These are phyloP conservation scores for Panaeolus cyanescens DNA, from an alignment of 768 basidiomycete species.

Conservation along the genomic window DNA sequence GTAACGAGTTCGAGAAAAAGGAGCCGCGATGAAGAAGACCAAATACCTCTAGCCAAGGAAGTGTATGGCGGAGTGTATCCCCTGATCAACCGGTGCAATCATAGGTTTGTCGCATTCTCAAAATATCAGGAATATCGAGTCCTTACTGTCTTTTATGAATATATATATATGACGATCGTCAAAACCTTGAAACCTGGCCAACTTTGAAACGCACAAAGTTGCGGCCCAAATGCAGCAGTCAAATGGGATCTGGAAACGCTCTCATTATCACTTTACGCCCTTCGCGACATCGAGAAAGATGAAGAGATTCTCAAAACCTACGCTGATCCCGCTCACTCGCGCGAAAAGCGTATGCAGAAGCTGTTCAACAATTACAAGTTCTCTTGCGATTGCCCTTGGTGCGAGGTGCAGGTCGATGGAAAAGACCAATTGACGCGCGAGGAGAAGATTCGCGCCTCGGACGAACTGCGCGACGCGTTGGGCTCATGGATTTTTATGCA, in stretches of 20 bases:
- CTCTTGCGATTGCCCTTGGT: constrained; percentile 40
- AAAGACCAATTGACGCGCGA: neutral
- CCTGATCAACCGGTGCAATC: constrained; percentile 44
- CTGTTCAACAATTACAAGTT: constrained; percentile 43
- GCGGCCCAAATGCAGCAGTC: constrained; percentile 44
- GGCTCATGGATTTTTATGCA: constrained; percentile 36
- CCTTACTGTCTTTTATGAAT: neutral
- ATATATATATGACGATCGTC: neutral
- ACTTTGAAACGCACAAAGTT: constrained; percentile 25
- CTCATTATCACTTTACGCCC: constrained; percentile 40
- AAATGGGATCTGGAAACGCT: constrained; percentile 43
- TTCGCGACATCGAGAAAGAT: constrained; percentile 35
- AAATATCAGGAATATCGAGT: neutral
- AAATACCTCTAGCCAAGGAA: constrained; percentile 12
- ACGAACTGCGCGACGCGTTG: constrained; percentile 32
- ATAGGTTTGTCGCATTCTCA: constrained; percentile 30
- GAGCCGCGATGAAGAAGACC: constrained; percentile 16
- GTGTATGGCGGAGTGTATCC: constrained; percentile 46
- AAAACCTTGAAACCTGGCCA: neutral
- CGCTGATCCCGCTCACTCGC: constrained; percentile 39
- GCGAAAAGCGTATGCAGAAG: constrained; percentile 31
- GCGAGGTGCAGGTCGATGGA: constrained; percentile 20
- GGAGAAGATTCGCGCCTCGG: constrained; percentile 25
- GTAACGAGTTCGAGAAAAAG: constrained; percentile 16
- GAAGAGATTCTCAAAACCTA: constrained; percentile 51